Conservation (phyloP, 352 stramenopile species). For the Blastocystis sp. region DNA sequence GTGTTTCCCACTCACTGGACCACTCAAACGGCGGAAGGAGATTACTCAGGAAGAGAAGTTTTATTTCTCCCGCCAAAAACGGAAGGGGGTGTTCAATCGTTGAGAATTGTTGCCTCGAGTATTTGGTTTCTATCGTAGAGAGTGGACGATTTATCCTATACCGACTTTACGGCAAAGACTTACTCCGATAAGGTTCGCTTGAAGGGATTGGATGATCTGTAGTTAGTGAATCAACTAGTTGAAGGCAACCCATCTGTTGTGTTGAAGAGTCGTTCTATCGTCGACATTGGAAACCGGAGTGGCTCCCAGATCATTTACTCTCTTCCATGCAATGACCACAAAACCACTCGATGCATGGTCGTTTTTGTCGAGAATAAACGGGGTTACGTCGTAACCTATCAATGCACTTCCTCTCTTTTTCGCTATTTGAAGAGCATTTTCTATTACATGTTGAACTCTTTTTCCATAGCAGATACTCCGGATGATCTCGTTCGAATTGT, state of each 20-base stretch:
- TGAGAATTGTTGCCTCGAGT: not conserved
- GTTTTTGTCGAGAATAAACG: conserved; percentile 37
- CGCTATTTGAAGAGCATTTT: not conserved
- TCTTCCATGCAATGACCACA: not conserved
- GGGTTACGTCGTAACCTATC: not conserved
- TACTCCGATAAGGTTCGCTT: not conserved
- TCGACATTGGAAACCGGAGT: not conserved
- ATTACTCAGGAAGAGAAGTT: not conserved
- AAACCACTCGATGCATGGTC: not conserved
- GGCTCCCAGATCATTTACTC: not conserved
- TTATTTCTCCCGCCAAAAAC: not conserved
- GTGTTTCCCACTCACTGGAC: not conserved
- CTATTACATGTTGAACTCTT: not conserved
- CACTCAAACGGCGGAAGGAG: not conserved
- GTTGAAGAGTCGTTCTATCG: not conserved
- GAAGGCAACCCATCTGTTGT: not conserved
- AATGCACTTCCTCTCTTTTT: not conserved
- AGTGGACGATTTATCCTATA: conserved; percentile 10
- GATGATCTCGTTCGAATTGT: not conserved
- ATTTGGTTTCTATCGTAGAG: not conserved
- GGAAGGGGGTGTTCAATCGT: not conserved
- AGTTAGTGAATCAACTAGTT: not conserved
- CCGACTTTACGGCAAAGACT: not conserved
- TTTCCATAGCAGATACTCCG: not conserved
- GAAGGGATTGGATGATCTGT: not conserved